Evolutionary conservation across 2,329 filamentous ascomycete species (phyloP), one percentile per base, ranked within the genome.

Genomic region (Claviceps monticola): DNA sequence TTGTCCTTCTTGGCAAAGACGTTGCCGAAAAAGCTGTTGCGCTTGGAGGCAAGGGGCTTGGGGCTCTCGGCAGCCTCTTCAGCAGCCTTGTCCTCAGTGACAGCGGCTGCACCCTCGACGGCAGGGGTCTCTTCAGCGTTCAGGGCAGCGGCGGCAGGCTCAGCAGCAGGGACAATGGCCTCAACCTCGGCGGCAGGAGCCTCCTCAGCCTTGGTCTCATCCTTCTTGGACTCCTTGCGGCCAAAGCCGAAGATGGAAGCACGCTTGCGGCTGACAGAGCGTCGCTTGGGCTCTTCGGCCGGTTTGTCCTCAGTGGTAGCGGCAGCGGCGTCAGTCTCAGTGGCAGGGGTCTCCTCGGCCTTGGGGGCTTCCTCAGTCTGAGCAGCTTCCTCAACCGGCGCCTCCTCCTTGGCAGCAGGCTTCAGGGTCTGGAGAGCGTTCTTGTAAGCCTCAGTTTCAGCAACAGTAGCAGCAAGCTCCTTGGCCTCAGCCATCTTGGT

Each of bases 401-500:
- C 59, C 19, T 62, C 60, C 58, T 67, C 66, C 55, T 65, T 61
- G 49, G 58, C 54, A 45, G 53, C 52, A 50, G 65, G 62, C 69
- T 79, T 79, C 59, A 80, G 71, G 64, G 83, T 84, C 73, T 89
- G 85, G 19, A 93, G 71, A 58, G 86, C 82, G 61, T 79, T 76
- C 82, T 95, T 96, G 83, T 95, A 98, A 54, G 80, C 79, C 70
- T 95, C 89, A 61, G 82, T 84, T 70, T 83, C 82, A 57, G 80
- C 79, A 61, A 96, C 79, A 52, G 77, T 77, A 58, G 86, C 75
- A 63, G 83, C 84, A 53, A 86, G 74, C 61, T 84, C 84, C 78
- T 93, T 94, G 63, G 88, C 90, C 73, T 95, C 88, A 49, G 82
- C 78, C 50, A 86, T 79, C 76, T 90, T 88, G 63, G 79, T 72